Evolutionary conservation across 2,329 filamentous ascomycete species (phyloP).

Genomic region (Alternaria incomplexa): DNA sequence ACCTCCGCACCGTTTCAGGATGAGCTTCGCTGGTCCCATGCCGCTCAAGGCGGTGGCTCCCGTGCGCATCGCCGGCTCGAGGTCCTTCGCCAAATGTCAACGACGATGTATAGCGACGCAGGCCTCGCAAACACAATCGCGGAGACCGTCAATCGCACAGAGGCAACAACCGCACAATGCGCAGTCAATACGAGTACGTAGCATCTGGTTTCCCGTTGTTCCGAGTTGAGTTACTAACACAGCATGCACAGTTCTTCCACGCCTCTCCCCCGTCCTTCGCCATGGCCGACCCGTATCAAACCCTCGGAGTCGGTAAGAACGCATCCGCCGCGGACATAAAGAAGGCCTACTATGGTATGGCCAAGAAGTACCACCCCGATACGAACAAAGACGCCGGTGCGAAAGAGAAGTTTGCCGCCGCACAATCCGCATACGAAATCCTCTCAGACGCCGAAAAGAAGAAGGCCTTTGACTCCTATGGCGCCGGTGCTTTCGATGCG

Average conservation of each 20-base stretch:
- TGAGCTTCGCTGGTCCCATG: conserved; percentile 46
- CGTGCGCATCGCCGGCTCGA: conserved; percentile 35
- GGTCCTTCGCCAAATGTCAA: conserved; percentile 39
- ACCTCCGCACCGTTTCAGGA: conserved; percentile 18
- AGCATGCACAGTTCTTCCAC: conserved; percentile 41
- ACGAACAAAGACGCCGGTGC: conserved; percentile 95
- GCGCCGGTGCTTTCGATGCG: conserved; percentile 74
- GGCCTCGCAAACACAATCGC: conserved; percentile 32
- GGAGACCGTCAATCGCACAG: conserved; percentile 29
- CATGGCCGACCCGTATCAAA: conserved; percentile 80
- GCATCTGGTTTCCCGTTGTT: background rate
- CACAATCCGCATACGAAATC: conserved; percentile 92
- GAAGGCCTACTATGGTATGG: conserved; percentile 96
- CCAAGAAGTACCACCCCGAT: conserved; percentile 97
- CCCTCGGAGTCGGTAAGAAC: conserved; percentile 81
- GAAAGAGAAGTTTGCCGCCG: conserved; percentile 93
- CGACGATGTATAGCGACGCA: conserved; percentile 36
- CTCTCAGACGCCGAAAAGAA: conserved; percentile 92
- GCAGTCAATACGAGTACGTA: conserved; percentile 41
- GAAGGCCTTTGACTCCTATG: conserved; percentile 89
- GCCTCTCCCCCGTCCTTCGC: conserved; percentile 64
- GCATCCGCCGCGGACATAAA: conserved; percentile 91
- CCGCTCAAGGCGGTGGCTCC: conserved; percentile 42
- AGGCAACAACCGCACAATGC: conserved; percentile 29
- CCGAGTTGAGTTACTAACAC: conserved; percentile 19